phyloP scores from a whole-genome alignment of 192 early-diverging fungal genomes.

The Coemansia sp. region DNA sequence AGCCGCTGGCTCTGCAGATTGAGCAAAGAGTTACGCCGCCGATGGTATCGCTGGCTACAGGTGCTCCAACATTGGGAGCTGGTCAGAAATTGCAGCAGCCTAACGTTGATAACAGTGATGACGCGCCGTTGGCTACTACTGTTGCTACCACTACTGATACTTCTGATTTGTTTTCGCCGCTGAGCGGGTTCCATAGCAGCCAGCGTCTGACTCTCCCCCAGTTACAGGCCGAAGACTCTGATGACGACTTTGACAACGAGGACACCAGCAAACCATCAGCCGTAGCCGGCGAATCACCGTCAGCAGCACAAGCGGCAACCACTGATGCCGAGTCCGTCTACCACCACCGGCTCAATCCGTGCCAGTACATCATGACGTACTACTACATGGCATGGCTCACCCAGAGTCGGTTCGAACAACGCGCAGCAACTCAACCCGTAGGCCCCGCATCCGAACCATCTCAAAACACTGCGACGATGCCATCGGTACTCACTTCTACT shows the following conservation, averaged over 20 bases:
- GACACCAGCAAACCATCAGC: no score
- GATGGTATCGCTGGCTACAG: background rate
- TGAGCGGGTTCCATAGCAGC: constrained; percentile 5
- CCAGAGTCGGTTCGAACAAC: constrained; percentile 38
- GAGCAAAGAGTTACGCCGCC: constrained; percentile 29
- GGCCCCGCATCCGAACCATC: constrained; percentile 14
- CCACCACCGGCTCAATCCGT: background rate
- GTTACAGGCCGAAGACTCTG: background rate
- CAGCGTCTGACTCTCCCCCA: constrained; percentile 13
- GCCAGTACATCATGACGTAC: constrained; percentile 43
- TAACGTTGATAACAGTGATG: background rate
- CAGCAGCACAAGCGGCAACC: background rate
- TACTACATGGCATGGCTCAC: constrained; percentile 52
- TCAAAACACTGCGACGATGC: background rate
- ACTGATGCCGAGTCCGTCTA: background rate
- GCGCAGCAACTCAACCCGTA: constrained; percentile 31
- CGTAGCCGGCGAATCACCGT: constrained; percentile 1
- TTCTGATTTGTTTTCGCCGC: constrained; percentile 5
- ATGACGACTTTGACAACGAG: background rate
- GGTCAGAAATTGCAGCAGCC: background rate
- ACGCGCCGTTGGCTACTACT: background rate
- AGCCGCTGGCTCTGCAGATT: constrained; percentile 47
- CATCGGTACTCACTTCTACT: background rate
- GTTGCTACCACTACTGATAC: background rate
- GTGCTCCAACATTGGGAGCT: background rate